Percentiles rank a stretch among this genome's conserved stretches.
phyloP scores from a whole-genome alignment of 1,284 basidiomycete genomes.

The Pholiota adiposa region DNA sequence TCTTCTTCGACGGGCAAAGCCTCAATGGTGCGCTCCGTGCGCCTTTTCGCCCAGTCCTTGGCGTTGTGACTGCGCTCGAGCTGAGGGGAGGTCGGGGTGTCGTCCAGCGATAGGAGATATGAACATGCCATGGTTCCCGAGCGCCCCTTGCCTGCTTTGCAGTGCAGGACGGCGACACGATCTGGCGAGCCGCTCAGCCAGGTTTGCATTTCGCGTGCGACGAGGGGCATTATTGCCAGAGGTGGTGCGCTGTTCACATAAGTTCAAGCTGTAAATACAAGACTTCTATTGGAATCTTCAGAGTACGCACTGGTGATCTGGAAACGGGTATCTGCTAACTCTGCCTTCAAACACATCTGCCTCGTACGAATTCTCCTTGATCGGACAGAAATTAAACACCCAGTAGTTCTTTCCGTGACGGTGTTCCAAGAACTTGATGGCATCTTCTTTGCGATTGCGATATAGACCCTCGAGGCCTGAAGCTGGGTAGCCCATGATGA shows the following conservation, averaged over 20 bases:
- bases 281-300: no score
- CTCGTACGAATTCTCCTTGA: constrained; percentile 74
- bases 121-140: constrained; percentile 84
- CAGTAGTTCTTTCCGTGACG: constrained; percentile 80
- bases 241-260: constrained; percentile 69
- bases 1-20: constrained; percentile 37
- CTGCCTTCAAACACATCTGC: constrained; percentile 64
- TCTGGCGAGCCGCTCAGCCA: constrained; percentile 76
- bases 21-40: constrained; percentile 56
- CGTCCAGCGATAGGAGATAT: constrained; percentile 70
- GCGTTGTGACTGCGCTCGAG: constrained; percentile 51
- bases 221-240: constrained; percentile 77
- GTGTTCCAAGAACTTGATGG: constrained; percentile 76
- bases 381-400: constrained; percentile 86
- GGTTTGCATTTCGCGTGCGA: constrained; percentile 77
- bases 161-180: constrained; percentile 84
- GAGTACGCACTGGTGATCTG: constrained; percentile 79
- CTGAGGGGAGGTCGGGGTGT: constrained; percentile 49
- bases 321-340: constrained; percentile 87
- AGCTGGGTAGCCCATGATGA: constrained; percentile 92
- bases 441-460: constrained; percentile 80
- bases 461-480: constrained; percentile 81
- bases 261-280: no score
- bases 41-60: constrained; percentile 50
- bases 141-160: constrained; percentile 87